Conservation (phyloP, 164 flowering plant species). For the Umbilicus rupestris region DNA sequence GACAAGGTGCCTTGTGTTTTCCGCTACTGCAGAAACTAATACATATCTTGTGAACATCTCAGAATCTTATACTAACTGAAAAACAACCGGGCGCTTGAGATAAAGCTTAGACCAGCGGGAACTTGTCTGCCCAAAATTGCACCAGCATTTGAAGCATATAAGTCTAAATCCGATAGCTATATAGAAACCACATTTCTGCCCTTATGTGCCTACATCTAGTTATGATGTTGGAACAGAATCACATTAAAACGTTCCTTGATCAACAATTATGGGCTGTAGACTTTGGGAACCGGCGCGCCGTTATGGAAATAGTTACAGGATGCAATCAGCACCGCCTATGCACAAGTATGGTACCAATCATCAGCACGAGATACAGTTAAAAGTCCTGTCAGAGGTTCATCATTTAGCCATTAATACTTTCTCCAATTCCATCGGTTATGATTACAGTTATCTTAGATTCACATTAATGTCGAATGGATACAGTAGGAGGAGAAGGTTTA, state of each 20-base stretch:
- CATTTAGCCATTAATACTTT: too few relatives aligned
- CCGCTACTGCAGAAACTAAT: background rate
- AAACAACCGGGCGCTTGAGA: background rate
- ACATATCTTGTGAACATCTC: background rate
- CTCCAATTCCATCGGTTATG: too few relatives aligned
- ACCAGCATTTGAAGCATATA: background rate
- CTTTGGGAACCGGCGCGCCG: too few relatives aligned
- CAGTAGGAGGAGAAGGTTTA: too few relatives aligned
- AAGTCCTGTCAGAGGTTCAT: too few relatives aligned
- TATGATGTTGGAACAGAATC: background rate
- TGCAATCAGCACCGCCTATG: too few relatives aligned
- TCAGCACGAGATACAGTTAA: too few relatives aligned
- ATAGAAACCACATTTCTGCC: background rate
- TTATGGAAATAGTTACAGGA: too few relatives aligned
- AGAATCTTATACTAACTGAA: background rate
- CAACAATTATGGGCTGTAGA: too few relatives aligned
- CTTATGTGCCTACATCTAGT: background rate
- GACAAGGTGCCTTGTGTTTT: background rate
- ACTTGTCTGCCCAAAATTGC: background rate
- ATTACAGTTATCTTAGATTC: too few relatives aligned
- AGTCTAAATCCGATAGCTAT: background rate
- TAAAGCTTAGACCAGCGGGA: background rate
- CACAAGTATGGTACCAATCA: too few relatives aligned
- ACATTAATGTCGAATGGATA: too few relatives aligned
- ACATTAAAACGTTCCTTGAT: background rate